Base-by-base conservation (phyloP, 2,329 filamentous ascomycete species). In the Fusarium buharicum region DNA sequence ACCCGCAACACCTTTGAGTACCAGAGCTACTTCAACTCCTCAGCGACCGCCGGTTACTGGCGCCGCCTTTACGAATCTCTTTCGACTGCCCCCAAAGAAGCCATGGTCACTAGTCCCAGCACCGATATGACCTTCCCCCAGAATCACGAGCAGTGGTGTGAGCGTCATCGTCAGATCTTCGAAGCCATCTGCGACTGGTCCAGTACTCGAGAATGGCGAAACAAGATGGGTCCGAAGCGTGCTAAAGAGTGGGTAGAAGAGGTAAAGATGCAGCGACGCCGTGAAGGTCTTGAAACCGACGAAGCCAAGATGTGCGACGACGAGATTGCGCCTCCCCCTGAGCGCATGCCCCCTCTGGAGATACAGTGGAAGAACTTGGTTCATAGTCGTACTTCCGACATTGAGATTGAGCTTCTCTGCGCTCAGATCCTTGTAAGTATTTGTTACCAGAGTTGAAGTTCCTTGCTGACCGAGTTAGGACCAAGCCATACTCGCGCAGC, bases 381-480 rank as follows among this genome's bases (percentile, higher is more conserved):
- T 16, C 64, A 68, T 6, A 54, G 40, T 3, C 16, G 33, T 11
- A 22, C 68, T 27, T 70, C 67, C 1, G 37, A 57, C n/a, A 28
- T 70, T 11, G 67, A 68, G 40, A 66, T 69, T 33, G 67, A 70
- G 20, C 38, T 69, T 4, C 55, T 70, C 1, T 59, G 59, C n/a
- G 55, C 62, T 1, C 44, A 64, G 20, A 61, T 70, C 5, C 56
- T 70, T 11, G 62, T 55, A 40, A 51, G 66, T 33, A 2, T 1
- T 1, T 6, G 0, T 3, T 3, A 9, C 1, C 3, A 8, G 22
- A 24, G 1, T 6, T 13, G 6, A 5, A 6, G 13, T 5, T 6
- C 0, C 6, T 16, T 10, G 18, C 55, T 67, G 3, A 67, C 40
- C 1, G 0, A 9, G 0, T 16, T 31, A 66, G 67, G 34, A 67